Evolutionary conservation across 176 grass and related monocot genomes (phyloP), one percentile per base, ranked within the genome.

Genomic region (Rhynchospora pubera): DNA sequence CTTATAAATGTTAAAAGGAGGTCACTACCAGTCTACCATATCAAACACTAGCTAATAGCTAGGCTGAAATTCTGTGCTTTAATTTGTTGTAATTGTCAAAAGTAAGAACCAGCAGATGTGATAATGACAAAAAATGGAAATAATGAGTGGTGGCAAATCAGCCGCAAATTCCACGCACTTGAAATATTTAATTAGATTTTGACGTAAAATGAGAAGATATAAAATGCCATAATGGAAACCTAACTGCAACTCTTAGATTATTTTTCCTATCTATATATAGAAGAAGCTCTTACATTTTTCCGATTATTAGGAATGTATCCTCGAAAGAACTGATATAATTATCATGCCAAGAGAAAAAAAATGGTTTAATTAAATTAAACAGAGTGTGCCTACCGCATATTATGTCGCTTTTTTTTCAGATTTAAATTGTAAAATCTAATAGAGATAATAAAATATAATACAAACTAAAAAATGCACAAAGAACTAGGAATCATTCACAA

Each of bases 1-100:
- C 48, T 51, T 51, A 51, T 51, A 51, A 39, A 39, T 39, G 34
- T 39, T 39, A 39, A 39, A 2, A 39, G 34, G 4, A 39, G 3
- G 34, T 39, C 69, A 74, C 69, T 74, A 7, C n/a, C n/a, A n/a
- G n/a, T n/a, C n/a, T n/a, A n/a, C 3, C 1, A 51, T 50, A 72
- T 23, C 18, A 6, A 10, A 62, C 21, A 76, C 22, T 76, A 76
- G 10, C 22, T 55, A 24, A 13, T 55, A 76, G 72, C 72, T 55
- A 28, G 72, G 7, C 55, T 55, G 72, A 76, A 71, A 55, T 55
- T 76, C 72, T 3, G 48, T 52, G 72, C 48, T 72, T 73, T n/a
- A n/a, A n/a, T n/a, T n/a, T 76, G 47, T 55, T 28, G 12, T 51
- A 30, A 18, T 76, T 55, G 72, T 76, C 72, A 76, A 76, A 76